These are phyloP conservation scores for Microdochium paspali DNA, from an alignment of 2,329 filamentous ascomycete genomes.

Conservation along the genomic window DNA sequence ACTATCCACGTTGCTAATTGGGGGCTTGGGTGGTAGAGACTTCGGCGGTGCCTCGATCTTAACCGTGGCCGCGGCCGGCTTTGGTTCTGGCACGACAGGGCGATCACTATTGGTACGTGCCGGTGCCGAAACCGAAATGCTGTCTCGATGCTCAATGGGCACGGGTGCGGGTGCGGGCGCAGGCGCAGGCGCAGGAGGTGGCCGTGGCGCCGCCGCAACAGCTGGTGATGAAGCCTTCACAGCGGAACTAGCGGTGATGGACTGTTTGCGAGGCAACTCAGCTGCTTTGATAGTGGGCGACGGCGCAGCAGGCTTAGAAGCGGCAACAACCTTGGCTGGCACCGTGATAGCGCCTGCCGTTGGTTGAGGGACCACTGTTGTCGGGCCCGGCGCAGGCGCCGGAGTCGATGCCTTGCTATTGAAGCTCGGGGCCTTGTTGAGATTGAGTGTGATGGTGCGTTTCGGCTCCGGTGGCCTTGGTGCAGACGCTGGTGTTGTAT, in stretches of 20 bases:
- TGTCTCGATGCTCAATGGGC: neutral
- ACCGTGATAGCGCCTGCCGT: neutral
- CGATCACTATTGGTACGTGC: neutral
- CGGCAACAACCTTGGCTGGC: neutral
- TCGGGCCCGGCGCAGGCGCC: neutral
- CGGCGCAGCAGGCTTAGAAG: neutral
- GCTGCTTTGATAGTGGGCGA: neutral
- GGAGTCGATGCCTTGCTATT: conserved; percentile 3
- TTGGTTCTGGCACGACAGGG: neutral
- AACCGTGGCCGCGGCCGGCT: neutral
- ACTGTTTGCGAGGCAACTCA: neutral
- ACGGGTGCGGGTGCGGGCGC: neutral
- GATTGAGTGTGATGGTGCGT: conserved; percentile 21
- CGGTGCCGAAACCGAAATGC: neutral
- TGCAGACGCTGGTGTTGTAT: conserved; percentile 5
- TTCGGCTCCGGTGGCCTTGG: conserved; percentile 15
- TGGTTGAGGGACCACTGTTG: neutral
- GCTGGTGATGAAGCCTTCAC: neutral
- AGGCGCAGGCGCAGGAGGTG: neutral
- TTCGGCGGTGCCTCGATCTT: neutral
- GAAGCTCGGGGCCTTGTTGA: conserved; percentile 15
- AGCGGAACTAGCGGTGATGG: neutral
- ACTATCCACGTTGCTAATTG: neutral
- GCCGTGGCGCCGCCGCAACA: neutral
- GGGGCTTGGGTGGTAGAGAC: neutral